Evolutionary conservation across 208 protist genomes (phyloP), one percentile per base, ranked within the genome.

Genomic region (Wallacemonas sp.): DNA sequence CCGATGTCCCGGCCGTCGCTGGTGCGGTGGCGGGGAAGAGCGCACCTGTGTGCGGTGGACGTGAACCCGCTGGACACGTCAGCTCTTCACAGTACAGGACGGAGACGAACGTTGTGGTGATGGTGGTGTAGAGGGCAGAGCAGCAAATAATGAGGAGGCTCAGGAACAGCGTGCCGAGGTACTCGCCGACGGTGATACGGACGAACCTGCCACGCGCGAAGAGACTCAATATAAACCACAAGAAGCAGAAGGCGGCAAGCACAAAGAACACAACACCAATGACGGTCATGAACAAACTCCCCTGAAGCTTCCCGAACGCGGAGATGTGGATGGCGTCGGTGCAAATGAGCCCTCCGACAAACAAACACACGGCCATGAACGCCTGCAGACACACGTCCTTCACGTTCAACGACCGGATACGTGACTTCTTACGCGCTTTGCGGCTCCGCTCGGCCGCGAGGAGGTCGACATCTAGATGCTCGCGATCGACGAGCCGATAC

Each of bases 91-190:
- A 93, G 68, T 79, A 76, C 32, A 89, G 12, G 19, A 93, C 66
- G 1, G 62, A 81, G 12, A 89, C 78, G 21, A 89, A 72, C 54
- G 83, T 81, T 1, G 77, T 80, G 34, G 87, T 60, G 48, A 85
- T 74, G 52, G 63, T 79, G 58, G 66, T 88, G 77, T 91, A 93
- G 30, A 89, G 63, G 21, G 85, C 30, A 26, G 70, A 82, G 33
- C 71, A 66, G 32, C 38, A 26, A 48, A 81, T 73, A 41, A 91
- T 42, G 15, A 84, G 15, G 9, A 85, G 57, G 10, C 42, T 62
- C 5, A 89, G 50, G 12, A 82, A 42, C 9, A 72, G 22, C 12
- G 27, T 34, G 6, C 64, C 33, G 19, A 68, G 19, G n/a, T 50
- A 58, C 5, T 62, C 41, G 19, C 61, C 48, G 39, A 86, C 44